Conservation (phyloP, 2,329 filamentous ascomycete species). For the Fusarium sp. region DNA sequence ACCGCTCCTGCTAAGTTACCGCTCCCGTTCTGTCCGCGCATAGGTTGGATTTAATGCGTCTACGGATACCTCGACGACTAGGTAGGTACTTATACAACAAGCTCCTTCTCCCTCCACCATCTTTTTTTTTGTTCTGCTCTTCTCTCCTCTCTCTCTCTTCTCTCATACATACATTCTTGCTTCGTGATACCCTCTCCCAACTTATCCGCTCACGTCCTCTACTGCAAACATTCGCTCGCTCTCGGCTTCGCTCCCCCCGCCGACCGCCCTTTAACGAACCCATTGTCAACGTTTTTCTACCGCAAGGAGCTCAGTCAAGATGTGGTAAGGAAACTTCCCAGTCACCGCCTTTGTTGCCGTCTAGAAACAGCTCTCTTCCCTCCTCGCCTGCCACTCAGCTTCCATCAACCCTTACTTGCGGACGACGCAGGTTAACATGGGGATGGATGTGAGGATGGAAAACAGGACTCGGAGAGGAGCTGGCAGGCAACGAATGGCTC, state of each 20-base stretch:
- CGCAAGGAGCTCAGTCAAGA: conserved; percentile 40
- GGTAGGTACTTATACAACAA: conserved; percentile 44
- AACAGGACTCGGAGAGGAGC: conserved; percentile 4
- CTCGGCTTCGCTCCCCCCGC: conserved; percentile 27
- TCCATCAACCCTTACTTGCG: conserved; percentile 33
- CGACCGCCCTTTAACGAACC: conserved; percentile 33
- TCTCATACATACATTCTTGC: conserved; percentile 40
- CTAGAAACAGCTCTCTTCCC: background rate
- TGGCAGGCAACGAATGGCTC: conserved; percentile 18
- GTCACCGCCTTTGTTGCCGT: conserved; percentile 34
- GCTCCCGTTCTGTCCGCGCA: conserved; percentile 9
- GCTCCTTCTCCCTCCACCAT: conserved; percentile 32
- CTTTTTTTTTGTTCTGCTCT: conserved; percentile 37
- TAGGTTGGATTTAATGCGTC: conserved; percentile 1
- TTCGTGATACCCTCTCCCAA: conserved; percentile 44
- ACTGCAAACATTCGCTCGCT: conserved; percentile 33
- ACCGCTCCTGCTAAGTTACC: conserved; percentile 21
- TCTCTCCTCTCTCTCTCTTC: conserved; percentile 38
- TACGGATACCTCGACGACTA: no score
- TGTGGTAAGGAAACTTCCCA: conserved; percentile 42
- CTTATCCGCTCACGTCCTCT: conserved; percentile 28
- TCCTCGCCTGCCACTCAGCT: conserved; percentile 15
- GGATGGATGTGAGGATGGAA: conserved; percentile 19
- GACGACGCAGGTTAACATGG: conserved; percentile 20
- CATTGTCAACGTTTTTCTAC: conserved; percentile 24